Evolutionary conservation across 306 rosid genomes (phyloP), one percentile per base, ranked within the genome.

Genomic region (Alnus rubra): DNA sequence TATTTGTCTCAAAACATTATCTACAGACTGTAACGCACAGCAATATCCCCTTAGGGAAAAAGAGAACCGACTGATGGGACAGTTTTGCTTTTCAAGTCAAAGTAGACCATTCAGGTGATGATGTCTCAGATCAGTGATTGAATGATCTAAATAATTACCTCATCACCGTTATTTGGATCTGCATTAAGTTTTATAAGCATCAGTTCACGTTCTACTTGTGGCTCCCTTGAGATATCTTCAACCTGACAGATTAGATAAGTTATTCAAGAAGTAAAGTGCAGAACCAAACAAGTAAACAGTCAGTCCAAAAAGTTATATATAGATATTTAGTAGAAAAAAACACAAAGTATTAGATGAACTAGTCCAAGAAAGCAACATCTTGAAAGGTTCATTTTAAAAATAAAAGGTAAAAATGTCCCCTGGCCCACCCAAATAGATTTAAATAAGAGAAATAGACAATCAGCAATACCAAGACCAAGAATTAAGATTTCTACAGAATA

Each of bases 181-280:
- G 92, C 88, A 75, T 84, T 78, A n/a, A 88, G 90, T 80, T 88
- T 88, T 76, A 88, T 78, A 71, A 88, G 92, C 90, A 88, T 83
- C 79, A 86, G 50, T 71, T 88, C 92, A 23, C 90, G 90, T 72
- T 88, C 92, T 52, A 88, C 92, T 30, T 88, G 92, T 10, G 88
- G 77, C 74, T 84, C 88, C 75, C 82, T 84, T 80, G 92, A 88
- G 77, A 88, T 84, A 82, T 88, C 90, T 78, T 88, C 90, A 14
- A 88, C 92, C 92, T 88, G 78, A 76, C 63, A 67, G 19, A 77
- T 78, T 31, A 64, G 68, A 78, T 28, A 35, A 4, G 69, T 67
- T 42, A 67, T 15, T 67, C 72, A 42, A 67, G 71, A 65, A 37
- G 49, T 35, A 35, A 73, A 52, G 44, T 14, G 47, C 15, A 33